Conservation (phyloP, 495 filamentous ascomycete genomes). For the Aspergillus heteromorphus region DNA sequence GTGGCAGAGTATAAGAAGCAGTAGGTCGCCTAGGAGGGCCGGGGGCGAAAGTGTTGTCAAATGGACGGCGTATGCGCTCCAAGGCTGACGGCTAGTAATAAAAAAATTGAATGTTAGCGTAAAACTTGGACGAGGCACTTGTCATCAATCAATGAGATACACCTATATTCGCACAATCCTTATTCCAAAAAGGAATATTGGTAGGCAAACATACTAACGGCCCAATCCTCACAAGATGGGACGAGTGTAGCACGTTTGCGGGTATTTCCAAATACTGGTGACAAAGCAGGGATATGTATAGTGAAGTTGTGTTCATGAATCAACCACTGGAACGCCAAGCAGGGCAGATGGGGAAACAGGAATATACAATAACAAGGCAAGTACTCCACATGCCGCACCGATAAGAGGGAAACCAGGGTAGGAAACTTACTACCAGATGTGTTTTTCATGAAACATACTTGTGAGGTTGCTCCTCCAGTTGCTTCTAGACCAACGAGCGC, state of each 20-base stretch:
- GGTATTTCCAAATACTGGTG: no score
- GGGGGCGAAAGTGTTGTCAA: constrained; percentile 68
- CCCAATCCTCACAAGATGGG: no score
- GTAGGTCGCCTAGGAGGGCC: constrained; percentile 57
- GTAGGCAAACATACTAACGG: no score
- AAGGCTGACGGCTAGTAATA: constrained; percentile 56
- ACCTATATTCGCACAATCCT: no score
- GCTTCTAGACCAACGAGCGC: constrained; percentile 73
- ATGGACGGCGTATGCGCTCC: constrained; percentile 73
- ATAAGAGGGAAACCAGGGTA: constrained; percentile 7
- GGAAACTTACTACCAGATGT: constrained; percentile 61
- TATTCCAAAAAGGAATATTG: no score
- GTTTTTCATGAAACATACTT: constrained; percentile 63
- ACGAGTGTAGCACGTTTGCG: no score
- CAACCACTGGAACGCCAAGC: background rate
- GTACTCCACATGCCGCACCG: background rate
- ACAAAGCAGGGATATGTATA: no score
- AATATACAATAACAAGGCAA: background rate
- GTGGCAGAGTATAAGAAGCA: constrained; percentile 51
- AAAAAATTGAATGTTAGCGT: constrained; percentile 23
- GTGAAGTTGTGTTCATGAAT: no score
- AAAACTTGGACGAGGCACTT: constrained; percentile 1
- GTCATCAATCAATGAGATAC: no score
- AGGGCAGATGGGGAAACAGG: background rate
- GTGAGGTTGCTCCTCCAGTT: constrained; percentile 80